Base-by-base conservation (phyloP, 345 rosid species). In the Eucalyptus curtisii region DNA sequence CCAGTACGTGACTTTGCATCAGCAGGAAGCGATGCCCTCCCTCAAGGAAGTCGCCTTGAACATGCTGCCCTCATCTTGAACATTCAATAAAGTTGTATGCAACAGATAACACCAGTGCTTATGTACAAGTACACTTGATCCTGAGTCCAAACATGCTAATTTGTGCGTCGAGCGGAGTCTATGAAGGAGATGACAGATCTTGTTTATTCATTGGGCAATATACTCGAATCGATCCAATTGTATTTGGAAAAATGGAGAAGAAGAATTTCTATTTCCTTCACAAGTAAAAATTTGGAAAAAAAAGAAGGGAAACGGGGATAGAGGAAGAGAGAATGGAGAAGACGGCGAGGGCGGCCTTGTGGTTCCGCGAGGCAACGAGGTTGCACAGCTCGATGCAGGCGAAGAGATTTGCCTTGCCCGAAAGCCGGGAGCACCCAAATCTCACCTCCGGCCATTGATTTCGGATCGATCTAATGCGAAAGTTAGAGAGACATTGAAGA, bases 1-100 rank as follows among this genome's bases (percentile, higher is more conserved):
- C 87, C 66, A 27, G 3, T 92, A 89, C 68, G 81, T 92, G 0
- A 94, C 95, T 89, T 44, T 95, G 91, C 98, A 96, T 90, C 95
- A 95, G 91, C 99, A 93, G 92, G 95, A 95, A 87, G 50, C 80
- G 42, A 97, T 96, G 99, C 99, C 99, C 49, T 96, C 99, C 44
- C 98, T 96, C 27, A 96, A 96, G 89, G 97, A 96, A 93, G 99
- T 97, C 85, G 96, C 97, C 31, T 79, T 96, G 55, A 91, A 97
- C 88, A 97, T 96, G 88, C 99, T 97, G 88, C 94, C 98, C 2
- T 94, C 98, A 11, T 92, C 96, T 88, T 95, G 94, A 96, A 33
- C 88, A 40, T 42, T 88, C 86, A 42, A 66, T 13, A 6, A 87
- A 37, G 17, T 16, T 16, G 22, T 31, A 8, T 8, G 42, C 9